Evolutionary conservation across 225 moss, liverwort and hornwort species (phyloP).

Genomic region (Pseudoscleropodium purum): DNA sequence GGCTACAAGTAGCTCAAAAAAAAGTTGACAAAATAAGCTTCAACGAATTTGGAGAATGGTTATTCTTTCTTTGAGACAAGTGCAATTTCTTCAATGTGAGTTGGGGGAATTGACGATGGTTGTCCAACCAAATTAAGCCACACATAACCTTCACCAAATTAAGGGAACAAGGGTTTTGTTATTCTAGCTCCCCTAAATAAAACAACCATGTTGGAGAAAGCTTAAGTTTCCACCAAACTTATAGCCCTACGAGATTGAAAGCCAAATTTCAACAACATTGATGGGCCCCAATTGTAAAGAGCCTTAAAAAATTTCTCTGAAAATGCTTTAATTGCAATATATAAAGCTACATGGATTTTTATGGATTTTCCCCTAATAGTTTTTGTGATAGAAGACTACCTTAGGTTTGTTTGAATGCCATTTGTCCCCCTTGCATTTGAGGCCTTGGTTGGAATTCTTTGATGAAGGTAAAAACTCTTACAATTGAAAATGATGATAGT

Average conservation of each 20-base stretch:
- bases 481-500: too few species aligned
- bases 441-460: neutral
- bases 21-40: too few species aligned
- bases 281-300: accelerated
- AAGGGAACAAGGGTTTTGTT: neutral
- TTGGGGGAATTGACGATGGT: accelerated
- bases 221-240: accelerated
- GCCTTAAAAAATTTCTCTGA: accelerated
- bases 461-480: accelerated
- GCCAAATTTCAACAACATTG: neutral
- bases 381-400: neutral
- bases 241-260: neutral
- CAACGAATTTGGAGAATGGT: neutral
- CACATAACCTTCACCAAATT: accelerated
- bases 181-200: neutral
- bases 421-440: neutral
- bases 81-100: neutral
- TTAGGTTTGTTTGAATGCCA: neutral
- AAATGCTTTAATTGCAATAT: neutral
- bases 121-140: accelerated
- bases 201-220: neutral
- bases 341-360: too few species aligned
- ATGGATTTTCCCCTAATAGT: accelerated
- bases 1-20: too few species aligned
- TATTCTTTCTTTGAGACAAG: accelerated